Evolutionary conservation across 371 early-diverging fungal species (phyloP).

Genomic region (Mortierella sp.): DNA sequence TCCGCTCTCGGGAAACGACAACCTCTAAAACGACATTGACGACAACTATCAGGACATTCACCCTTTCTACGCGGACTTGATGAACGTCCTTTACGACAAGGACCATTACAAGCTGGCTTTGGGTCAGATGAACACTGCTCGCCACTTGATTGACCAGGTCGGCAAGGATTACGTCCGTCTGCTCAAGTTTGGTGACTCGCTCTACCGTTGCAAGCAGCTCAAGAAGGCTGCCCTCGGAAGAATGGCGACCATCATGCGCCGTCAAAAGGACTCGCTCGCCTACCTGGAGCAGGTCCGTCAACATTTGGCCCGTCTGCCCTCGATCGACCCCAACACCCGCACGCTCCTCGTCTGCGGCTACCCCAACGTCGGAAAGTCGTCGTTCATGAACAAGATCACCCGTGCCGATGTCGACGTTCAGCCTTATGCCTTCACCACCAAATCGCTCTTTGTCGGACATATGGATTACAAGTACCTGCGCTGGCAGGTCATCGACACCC

Average conservation of each 20-base stretch:
- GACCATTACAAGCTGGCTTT: slow-evolving; percentile 99
- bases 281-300: slow-evolving; percentile 99
- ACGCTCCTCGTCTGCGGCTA: slow-evolving; percentile 99
- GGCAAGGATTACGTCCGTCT: slow-evolving; percentile 98
- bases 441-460: slow-evolving; percentile 99
- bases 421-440: slow-evolving; percentile 99
- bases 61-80: slow-evolving; percentile 99
- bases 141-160: slow-evolving; percentile 95
- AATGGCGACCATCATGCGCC: slow-evolving; percentile 99
- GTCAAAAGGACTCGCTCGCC: slow-evolving; percentile 98
- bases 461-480: slow-evolving; percentile 99
- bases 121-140: slow-evolving; percentile 99
- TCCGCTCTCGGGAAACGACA: too few species aligned
- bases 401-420: slow-evolving; percentile 99
- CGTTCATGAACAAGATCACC: slow-evolving; percentile 99
- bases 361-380: slow-evolving; percentile 99
- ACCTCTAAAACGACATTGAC: not conserved
- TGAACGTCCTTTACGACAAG: slow-evolving; percentile 99
- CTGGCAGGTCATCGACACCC: slow-evolving; percentile 99
- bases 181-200: slow-evolving; percentile 99
- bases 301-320: slow-evolving; percentile 98
- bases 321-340: slow-evolving; percentile 99
- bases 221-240: slow-evolving; percentile 99
- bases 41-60: slow-evolving; percentile 95
- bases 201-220: slow-evolving; percentile 99